Evolutionary conservation across 768 basidiomycete species (phyloP).

Genomic region (Dioszegia hungarica): DNA sequence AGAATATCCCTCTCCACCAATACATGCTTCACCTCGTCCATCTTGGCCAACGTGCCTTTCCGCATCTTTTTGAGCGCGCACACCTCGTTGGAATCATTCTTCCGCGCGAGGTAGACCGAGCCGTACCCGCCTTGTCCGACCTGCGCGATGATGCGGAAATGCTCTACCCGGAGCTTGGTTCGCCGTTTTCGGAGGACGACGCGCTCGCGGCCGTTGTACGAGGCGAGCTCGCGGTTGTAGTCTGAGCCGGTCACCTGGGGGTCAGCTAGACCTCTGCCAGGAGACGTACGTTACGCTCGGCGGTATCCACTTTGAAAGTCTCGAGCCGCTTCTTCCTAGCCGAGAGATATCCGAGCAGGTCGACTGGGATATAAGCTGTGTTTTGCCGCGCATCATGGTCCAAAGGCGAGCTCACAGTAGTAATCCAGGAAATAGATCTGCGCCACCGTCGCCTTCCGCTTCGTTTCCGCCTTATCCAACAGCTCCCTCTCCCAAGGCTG

Average conservation of each 20-base stretch:
- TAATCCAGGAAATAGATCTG: conserved; percentile 98
- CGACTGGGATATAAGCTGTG: conserved; percentile 54
- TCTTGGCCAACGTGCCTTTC: conserved; percentile 89
- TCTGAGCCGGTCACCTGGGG: conserved; percentile 34
- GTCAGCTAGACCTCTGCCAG: neutral
- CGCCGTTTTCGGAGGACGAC: conserved; percentile 87
- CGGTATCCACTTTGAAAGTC: conserved; percentile 77
- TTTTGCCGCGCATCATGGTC: neutral
- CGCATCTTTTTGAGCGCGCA: conserved; percentile 97
- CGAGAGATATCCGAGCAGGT: conserved; percentile 81
- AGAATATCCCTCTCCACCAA: conserved; percentile 96
- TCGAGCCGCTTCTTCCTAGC: conserved; percentile 76
- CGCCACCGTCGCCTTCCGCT: conserved; percentile 91
- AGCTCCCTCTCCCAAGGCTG: conserved; percentile 81
- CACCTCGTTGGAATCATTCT: conserved; percentile 91
- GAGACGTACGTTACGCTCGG: conserved; percentile 53
- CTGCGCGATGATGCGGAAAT: conserved; percentile 97
- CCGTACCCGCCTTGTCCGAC: conserved; percentile 99
- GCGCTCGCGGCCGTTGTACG: conserved; percentile 89
- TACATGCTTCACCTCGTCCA: conserved; percentile 99
- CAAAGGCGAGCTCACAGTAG: conserved; percentile 57
- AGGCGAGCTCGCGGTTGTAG: conserved; percentile 71
- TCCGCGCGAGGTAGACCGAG: conserved; percentile 91
- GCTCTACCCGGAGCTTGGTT: conserved; percentile 84
- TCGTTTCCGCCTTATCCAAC: conserved; percentile 77